Evolutionary conservation across 176 grass and related monocot species (phyloP).

Genomic region (Elymus sibiricus): DNA sequence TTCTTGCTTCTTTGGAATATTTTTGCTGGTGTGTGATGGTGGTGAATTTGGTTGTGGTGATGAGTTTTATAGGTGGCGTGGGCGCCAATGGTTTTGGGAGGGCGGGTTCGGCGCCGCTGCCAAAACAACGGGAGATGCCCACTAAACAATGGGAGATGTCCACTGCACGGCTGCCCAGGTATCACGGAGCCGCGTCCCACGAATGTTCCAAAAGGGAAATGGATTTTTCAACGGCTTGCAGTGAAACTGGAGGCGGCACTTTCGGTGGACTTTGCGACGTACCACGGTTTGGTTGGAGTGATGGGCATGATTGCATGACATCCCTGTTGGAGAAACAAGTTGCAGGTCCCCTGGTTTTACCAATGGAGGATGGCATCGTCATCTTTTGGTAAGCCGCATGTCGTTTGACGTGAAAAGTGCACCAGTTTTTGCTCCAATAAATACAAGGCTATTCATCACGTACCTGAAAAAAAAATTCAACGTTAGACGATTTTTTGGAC

Average conservation of each 20-base stretch:
- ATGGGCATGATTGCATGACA: too few relatives aligned
- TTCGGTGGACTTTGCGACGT: not conserved
- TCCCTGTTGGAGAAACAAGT: not conserved
- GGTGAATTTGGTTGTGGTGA: too few relatives aligned
- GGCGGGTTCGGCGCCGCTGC: constrained; percentile 34
- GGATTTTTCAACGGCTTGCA: not conserved
- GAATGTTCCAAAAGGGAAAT: not conserved
- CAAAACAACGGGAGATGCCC: not conserved
- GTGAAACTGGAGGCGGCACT: constrained; percentile 8
- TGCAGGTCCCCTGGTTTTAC: not conserved
- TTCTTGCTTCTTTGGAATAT: not conserved
- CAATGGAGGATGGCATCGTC: not conserved
- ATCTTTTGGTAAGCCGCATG: not conserved
- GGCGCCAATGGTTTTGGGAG: constrained; percentile 38
- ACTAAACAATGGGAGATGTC: not conserved
- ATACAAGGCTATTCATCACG: too few relatives aligned
- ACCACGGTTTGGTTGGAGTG: not conserved
- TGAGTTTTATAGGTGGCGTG: constrained; percentile 1
- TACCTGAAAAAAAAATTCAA: too few relatives aligned
- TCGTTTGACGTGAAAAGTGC: not conserved
- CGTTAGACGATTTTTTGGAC: too few relatives aligned
- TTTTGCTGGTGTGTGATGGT: not conserved
- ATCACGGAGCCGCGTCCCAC: constrained; percentile 17
- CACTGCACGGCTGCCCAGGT: not conserved
- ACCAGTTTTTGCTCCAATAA: too few relatives aligned